Percentiles rank a stretch among this genome's conserved stretches.
Conservation (phyloP, 2,329 filamentous ascomycete genomes). For the Colletotrichum plurivorum region DNA sequence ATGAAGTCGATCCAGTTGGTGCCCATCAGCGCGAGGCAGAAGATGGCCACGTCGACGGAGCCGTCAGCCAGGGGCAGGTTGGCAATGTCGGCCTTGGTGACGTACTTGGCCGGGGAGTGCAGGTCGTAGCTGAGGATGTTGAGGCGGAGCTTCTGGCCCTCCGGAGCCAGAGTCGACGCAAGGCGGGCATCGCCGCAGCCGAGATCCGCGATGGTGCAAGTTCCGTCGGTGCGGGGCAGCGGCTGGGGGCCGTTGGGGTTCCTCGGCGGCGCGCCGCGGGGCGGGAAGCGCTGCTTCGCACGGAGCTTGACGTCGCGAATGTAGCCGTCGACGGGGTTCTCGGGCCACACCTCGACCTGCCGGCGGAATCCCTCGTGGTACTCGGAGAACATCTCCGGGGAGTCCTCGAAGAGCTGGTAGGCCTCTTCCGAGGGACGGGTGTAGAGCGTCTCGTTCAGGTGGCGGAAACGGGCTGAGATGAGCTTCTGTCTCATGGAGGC, state of each 20-base stretch:
- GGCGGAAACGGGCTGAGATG: conserved; percentile 93
- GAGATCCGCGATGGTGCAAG: conserved; percentile 87
- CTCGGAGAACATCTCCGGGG: conserved; percentile 94
- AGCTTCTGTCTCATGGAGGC: conserved; percentile 95
- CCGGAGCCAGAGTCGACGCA: conserved; percentile 75
- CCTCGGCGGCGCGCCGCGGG: conserved; percentile 39
- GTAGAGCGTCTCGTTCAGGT: conserved; percentile 97
- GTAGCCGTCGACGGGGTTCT: conserved; percentile 94
- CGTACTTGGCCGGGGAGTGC: conserved; percentile 80
- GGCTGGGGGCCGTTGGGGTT: conserved; percentile 55
- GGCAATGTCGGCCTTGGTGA: conserved; percentile 92
- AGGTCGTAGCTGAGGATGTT: conserved; percentile 90
- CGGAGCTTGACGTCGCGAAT: conserved; percentile 78
- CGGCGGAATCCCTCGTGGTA: conserved; percentile 97
- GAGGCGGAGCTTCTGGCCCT: conserved; percentile 77
- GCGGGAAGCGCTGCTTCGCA: conserved; percentile 64
- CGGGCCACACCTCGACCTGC: conserved; percentile 95
- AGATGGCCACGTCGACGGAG: conserved; percentile 88
- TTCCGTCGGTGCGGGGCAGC: conserved; percentile 79
- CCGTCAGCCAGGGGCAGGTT: conserved; percentile 82
- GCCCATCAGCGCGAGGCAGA: conserved; percentile 97
- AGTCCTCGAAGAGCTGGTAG: conserved; percentile 84
- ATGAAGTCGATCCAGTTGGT: conserved; percentile 98
- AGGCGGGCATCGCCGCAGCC: conserved; percentile 94
- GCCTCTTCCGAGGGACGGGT: conserved; percentile 89